Base-by-base conservation (phyloP, 768 basidiomycete genomes). In the Gymnopilus dilepis region DNA sequence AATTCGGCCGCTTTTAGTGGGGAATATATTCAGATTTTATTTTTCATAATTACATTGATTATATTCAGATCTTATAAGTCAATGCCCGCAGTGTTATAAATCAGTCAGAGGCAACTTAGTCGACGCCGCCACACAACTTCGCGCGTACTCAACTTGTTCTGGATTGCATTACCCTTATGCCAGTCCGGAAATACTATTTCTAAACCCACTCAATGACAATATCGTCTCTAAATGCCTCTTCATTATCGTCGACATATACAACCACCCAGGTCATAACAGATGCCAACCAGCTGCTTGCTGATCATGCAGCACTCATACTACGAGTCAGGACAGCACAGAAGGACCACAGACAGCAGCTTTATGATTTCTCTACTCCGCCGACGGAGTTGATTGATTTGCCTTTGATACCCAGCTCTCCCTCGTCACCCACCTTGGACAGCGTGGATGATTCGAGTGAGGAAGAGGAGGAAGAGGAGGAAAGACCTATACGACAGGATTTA, bases 221-320 rank as follows among this genome's bases (percentile, higher is more conserved):
- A 15, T 12, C 26, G 15, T 50, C 28, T n/a, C 47, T 50, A 2
- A 50, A 30, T 50, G 47, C 28, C 28, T 50, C 47, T 24, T 26
- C 43, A 1, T 45, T 13, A 17, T 28, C 47, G 17, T 50, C 47
- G 1, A 19, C 38, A 43, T 69, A 52, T 59, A 65, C 34, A 50
- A 83, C 82, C 0, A 77, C 81, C 3, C 81, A 87, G 70, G 73
- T 82, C n/a, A 73, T 89, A 34, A 76, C 79, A 58, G 82, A 85
- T 22, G 89, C 89, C 2, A 90, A 91, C 67, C 83, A 82, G 43
- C 76, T 91, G 34, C 83, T 94, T 59, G 78, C 86, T 0, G 76
- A 80, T 1, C 92, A 93, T 71, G 69, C 76, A 38, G 80, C 85
- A 3, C 80, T 94, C 55, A 72, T 92, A 52, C 70, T 80, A 9